Base-by-base conservation (phyloP, 768 basidiomycete genomes). In the Termitomyces sp. region DNA sequence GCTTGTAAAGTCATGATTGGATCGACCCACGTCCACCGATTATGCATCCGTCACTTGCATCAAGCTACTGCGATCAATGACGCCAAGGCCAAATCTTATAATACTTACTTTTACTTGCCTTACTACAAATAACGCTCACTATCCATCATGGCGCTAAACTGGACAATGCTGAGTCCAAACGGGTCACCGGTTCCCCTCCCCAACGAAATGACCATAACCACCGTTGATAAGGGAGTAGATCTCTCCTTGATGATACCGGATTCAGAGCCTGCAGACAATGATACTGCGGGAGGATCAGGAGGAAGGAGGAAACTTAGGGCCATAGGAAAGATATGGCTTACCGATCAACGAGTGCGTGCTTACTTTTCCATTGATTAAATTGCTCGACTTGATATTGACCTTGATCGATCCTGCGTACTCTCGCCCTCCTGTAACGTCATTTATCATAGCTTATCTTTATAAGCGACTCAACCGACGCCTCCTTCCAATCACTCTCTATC, bases 61-160 rank as follows among this genome's bases (percentile, higher is more conserved):
- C 31, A 33, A 33, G 10, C 31, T 8, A 33, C 31, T 33, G 31
- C 31, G 31, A 33, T 33, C 31, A 33, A 37, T 37, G 35, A 37
- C 35, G 35, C 33, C 33, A 35, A 49, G 31, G 15, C 17, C 30
- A 30, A 30, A 9, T 33, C 31, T 33, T 33, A 10, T 9, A 10
- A 10, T 33, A 33, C 31, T 10, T 9, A 9, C 23, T 23, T 33
- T 11, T 28, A 9, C 26, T 15, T 49, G 41, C 30, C 10, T 35
- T 37, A 28, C 33, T 33, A 19, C 30, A 17, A 40, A 23, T 37
- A 35, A 45, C 63, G 46, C 42, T 53, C 50, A 70, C 62, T 61
- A 91, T 40, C 54, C 50, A 71, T 62, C 62, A 91, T 91, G 90
- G 85, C 89, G 7, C 76, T 92, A 43, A 90, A 92, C 73, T 90